Conservation (phyloP, 371 early-diverging fungal species). For the Saksenaea oblongispora region DNA sequence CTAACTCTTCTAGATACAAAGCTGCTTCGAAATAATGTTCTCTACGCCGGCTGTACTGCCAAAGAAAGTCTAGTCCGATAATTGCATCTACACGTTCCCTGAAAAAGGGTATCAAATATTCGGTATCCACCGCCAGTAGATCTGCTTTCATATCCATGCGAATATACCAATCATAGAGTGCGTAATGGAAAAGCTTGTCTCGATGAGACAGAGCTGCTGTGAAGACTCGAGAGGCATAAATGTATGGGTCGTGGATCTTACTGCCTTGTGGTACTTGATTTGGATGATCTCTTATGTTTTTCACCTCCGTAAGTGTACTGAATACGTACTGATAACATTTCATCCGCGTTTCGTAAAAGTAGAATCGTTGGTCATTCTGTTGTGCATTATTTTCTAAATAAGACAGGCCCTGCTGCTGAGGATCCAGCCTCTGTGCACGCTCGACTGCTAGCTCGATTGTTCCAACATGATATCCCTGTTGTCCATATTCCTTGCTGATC, state of each 20-base stretch:
- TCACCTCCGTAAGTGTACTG: conserved; percentile 25
- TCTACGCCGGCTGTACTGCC: conserved; percentile 72
- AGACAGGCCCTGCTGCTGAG: conserved; percentile 53
- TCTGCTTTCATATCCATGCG: conserved; percentile 25
- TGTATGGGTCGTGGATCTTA: conserved; percentile 8
- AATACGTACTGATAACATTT: conserved; percentile 52
- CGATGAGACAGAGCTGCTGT: conserved; percentile 36
- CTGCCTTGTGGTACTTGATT: conserved; percentile 6
- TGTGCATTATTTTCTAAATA: conserved; percentile 42
- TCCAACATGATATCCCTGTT: conserved; percentile 55
- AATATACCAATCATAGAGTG: conserved; percentile 72
- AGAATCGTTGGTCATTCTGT: conserved; percentile 27
- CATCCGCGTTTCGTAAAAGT: conserved; percentile 37
- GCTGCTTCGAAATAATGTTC: conserved; percentile 71
- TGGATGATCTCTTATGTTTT: conserved; percentile 11
- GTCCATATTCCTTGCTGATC: conserved; percentile 57
- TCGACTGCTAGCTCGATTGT: conserved; percentile 70
- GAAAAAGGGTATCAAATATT: conserved; percentile 72
- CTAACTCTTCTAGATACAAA: conserved; percentile 62
- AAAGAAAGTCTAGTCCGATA: conserved; percentile 66
- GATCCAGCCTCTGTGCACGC: conserved; percentile 69
- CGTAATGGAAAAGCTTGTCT: conserved; percentile 72
- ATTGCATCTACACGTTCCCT: conserved; percentile 48
- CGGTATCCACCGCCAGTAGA: conserved; percentile 38
- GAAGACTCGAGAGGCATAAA: conserved; percentile 32